Evolutionary conservation across 768 basidiomycete species (phyloP), one percentile per base, ranked within the genome.

Genomic region (Suillus decipiens): DNA sequence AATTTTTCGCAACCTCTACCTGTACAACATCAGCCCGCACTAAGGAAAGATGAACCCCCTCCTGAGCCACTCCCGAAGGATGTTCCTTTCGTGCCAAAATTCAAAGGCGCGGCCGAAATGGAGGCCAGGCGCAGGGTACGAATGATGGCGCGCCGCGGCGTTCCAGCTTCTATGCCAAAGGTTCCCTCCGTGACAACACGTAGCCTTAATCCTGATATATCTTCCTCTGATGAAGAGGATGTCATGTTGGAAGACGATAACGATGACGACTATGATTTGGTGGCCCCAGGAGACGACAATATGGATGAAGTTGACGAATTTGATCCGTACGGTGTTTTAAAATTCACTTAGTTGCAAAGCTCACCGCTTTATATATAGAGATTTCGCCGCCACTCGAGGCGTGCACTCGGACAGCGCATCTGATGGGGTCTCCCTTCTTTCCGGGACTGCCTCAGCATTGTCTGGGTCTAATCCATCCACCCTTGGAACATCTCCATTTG

Each of bases 21-120:
- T n/a, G 15, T 58, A 34, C 63, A 61, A 33, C 54, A 53, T 47
- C 66, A 62, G 39, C 42, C 47, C 5, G 33, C 59, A 2, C 61
- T 50, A 33, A 61, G 61, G 36, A 67, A 70, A 50, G 65, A 66
- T 33, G 67, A 63, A 22, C 57, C 31, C 3, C 67, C 67, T 24
- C 69, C 67, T 0, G 69, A 69, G 14, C 84, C 80, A 22, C 82
- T 82, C 4, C 67, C 80, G 14, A 87, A 84, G 64, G 82, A 77
- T 14, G 76, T 82, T 6, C 85, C 82, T 60, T 93, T 92, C 68
- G 79, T 90, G 31, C 92, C 92, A 19, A 88, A 84, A 58, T 93
- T 94, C 77, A 90, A 87, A 67, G 88, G 90, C 9, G 89, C 89
- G 0, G 92, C 86, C n/a, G 91, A 95, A 72, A 93, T 93, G 92